Base-by-base conservation (phyloP, 225 moss, liverwort and hornwort species). In the Pseudisothecium myosuroides region DNA sequence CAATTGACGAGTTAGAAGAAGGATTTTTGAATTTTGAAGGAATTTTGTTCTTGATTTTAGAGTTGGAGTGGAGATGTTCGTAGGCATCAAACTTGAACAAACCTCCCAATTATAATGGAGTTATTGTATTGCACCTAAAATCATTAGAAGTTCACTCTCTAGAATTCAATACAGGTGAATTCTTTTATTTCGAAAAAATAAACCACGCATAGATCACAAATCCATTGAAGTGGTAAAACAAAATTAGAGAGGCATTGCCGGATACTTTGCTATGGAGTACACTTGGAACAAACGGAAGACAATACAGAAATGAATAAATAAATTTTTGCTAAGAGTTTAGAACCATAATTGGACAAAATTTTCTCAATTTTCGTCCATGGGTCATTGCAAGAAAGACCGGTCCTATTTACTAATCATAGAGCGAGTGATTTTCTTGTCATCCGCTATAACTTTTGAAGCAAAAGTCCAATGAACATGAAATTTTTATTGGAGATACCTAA, bases 231-330 rank as follows among this genome's bases (percentile, higher is more conserved):
- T 45, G 2, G 28, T 72, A 16, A 29, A 28, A 10, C 6, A 45
- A 10, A 74, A 1, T 49, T 11, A 73, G 4, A 31, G 20, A 49
- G 5, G 7, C 12, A 32, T 12, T 50, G 18, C 0, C 1, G 5
- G 7, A 75, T 49, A 32, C 19, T 12, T 0, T 75, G 0, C 4
- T 31, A 31, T 0, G 18, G 2, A 31, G 3, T 14, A 31, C 2
- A 75, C 2, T n/a, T n/a, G n/a, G n/a, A n/a, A n/a, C n/a, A n/a
- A n/a, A 29, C 2, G 0, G 5, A 73, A 45, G 73, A 45, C 11
- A 11, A 11, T 19, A 31, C 18, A 47, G 17, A 31, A 31, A 31
- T 19, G 18, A 47, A 74, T 17, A 16, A 28, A 45, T 6, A 29
- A 73, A 10, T 17, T 29, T 45, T 0, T 3, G 0, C 6, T 54